Evolutionary conservation across 164 flowering plant genomes (phyloP).

Genomic region (Dillenia turbinata): DNA sequence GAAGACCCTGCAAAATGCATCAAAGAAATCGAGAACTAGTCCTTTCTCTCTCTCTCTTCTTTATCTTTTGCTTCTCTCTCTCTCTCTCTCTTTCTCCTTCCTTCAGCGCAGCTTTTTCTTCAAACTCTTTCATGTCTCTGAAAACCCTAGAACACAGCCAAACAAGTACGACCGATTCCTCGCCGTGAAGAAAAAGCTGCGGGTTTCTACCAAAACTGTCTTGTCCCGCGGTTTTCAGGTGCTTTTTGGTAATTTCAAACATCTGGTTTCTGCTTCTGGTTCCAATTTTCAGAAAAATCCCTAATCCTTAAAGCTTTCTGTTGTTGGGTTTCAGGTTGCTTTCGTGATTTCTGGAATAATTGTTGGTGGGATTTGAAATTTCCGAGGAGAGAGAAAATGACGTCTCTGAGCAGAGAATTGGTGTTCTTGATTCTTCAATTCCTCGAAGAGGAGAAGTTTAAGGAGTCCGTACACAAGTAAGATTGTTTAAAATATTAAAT

Average conservation of each 20-base stretch:
- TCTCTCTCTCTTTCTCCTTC: slow-evolving; percentile 15
- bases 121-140: neutral
- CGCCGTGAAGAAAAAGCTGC: neutral
- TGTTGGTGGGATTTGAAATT: slow-evolving; percentile 4
- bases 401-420: slow-evolving; percentile 86
- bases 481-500: neutral
- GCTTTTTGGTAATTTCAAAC: no score
- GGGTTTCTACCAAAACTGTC: neutral
- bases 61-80: slow-evolving; percentile 8
- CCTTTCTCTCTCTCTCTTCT: slow-evolving; percentile 18
- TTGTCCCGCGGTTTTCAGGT: neutral
- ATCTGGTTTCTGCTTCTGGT: neutral
- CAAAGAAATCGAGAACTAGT: slow-evolving; percentile 44
- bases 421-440: slow-evolving; percentile 93
- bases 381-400: slow-evolving; percentile 30
- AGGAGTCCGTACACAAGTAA: slow-evolving; percentile 85
- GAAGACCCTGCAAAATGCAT: slow-evolving; percentile 46
- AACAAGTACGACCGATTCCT: neutral
- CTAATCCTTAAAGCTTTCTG: neutral
- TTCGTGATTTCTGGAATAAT: slow-evolving; percentile 3
- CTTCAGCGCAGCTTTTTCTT: slow-evolving; percentile 2
- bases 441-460: slow-evolving; percentile 86
- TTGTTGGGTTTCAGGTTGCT: neutral
- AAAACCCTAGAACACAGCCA: slow-evolving; percentile 21
- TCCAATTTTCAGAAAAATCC: neutral